Percentiles rank a stretch among this genome's conserved stretches.
Conservation (phyloP, 352 stramenopile genomes). For the Pythium dissimile region DNA sequence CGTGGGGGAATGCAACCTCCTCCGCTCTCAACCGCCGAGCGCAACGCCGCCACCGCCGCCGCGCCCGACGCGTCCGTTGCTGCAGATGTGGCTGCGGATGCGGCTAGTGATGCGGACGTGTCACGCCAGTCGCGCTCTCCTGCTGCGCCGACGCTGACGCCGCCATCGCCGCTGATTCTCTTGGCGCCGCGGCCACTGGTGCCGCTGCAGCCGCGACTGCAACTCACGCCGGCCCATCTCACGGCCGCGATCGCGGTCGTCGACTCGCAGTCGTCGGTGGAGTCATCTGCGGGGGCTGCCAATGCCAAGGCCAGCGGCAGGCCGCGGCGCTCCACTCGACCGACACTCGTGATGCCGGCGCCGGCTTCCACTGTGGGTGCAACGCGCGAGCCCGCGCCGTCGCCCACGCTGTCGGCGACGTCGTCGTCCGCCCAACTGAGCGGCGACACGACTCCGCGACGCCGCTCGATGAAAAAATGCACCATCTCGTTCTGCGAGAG, state of each 20-base stretch:
- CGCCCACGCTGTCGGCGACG: background rate
- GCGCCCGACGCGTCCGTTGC: background rate
- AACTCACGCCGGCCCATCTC: conserved; percentile 5
- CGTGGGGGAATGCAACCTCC: too few species aligned
- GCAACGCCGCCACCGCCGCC: background rate
- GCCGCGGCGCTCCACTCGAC: background rate
- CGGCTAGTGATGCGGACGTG: background rate
- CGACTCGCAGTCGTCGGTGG: background rate
- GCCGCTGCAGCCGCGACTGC: conserved; percentile 2
- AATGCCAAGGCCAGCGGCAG: conserved; percentile 9
- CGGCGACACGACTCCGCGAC: background rate
- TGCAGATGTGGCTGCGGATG: background rate
- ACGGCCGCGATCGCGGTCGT: conserved; percentile 8
- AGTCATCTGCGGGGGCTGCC: background rate
- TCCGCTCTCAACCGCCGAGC: background rate
- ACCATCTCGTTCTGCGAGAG: conserved; percentile 16
- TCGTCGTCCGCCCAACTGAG: background rate
- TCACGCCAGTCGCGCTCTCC: background rate
- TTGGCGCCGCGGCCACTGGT: background rate
- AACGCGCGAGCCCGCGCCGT: background rate
- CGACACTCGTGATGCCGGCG: conserved; percentile 3
- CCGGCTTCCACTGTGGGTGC: background rate
- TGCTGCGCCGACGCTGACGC: background rate
- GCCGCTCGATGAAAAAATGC: conserved; percentile 20
- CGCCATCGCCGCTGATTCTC: too few species aligned